These are phyloP conservation scores for Anthracocystis walkeri DNA, from an alignment of 1,284 basidiomycete species.

Conservation along the genomic window DNA sequence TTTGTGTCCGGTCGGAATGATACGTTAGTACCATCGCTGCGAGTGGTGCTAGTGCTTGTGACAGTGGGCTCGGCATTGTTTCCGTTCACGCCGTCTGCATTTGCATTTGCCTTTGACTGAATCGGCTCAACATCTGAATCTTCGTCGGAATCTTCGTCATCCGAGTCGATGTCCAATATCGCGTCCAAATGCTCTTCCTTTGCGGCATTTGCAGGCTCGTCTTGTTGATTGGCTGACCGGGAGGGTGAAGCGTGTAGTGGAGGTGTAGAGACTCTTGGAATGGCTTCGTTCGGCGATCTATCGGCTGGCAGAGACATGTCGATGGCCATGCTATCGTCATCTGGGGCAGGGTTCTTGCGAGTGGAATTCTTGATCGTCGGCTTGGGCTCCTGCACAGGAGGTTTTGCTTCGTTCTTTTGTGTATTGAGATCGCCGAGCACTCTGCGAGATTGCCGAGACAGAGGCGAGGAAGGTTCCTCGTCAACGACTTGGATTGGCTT, in stretches of 20 bases:
- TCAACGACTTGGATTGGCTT: conserved; percentile 18
- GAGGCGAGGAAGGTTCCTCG: conserved; percentile 8
- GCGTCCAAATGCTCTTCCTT: conserved; percentile 7
- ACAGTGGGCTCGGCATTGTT: conserved; percentile 20
- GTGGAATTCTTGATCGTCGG: not conserved
- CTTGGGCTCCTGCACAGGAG: conserved; percentile 5
- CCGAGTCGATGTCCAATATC: conserved; percentile 28
- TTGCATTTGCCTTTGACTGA: not conserved
- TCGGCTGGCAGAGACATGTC: conserved; percentile 10
- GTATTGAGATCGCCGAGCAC: conserved; percentile 39
- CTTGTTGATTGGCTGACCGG: conserved; percentile 2
- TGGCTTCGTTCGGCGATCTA: conserved; percentile 5
- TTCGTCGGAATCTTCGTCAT: conserved; percentile 29
- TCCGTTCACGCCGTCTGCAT: not conserved
- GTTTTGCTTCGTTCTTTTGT: conserved; percentile 5
- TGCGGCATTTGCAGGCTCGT: not conserved
- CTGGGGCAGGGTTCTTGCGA: conserved; percentile 9
- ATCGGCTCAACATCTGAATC: conserved; percentile 15
- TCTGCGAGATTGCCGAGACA: conserved; percentile 18
- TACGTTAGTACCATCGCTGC: conserved; percentile 20
- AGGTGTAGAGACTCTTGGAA: conserved; percentile 49
- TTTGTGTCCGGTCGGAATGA: conserved; percentile 28
- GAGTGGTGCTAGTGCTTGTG: conserved; percentile 21
- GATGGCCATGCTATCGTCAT: conserved; percentile 46
- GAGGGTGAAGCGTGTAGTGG: conserved; percentile 23